Percentiles rank a stretch among this genome's conserved stretches.
Evolutionary conservation across 345 rosid species (phyloP).

Genomic region (Crucihimalaya himalaica): DNA sequence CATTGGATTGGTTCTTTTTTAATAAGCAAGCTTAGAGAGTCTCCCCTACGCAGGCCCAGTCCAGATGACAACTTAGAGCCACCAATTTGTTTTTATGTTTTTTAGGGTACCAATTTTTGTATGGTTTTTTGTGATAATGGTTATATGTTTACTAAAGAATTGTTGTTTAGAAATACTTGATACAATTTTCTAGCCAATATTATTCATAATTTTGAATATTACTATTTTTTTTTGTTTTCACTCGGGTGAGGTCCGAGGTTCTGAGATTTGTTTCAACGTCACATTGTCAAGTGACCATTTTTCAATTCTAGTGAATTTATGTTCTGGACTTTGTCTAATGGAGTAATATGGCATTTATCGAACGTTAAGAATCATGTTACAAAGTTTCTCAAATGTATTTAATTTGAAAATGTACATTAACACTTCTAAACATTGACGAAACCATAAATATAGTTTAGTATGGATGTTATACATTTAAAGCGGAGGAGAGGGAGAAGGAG

Average conservation of each 20-base stretch:
- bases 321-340: background rate
- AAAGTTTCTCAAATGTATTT: background rate
- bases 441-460: background rate
- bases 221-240: too few species aligned
- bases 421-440: background rate
- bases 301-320: background rate
- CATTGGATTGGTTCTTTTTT: background rate
- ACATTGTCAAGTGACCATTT: too few species aligned
- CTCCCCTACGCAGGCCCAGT: background rate
- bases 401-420: background rate
- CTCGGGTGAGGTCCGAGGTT: too few species aligned
- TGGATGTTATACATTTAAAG: background rate
- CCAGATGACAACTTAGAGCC: background rate
- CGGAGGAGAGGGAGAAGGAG: constrained; percentile 11
- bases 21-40: background rate
- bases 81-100: background rate
- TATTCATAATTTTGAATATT: too few species aligned
- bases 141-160: too few species aligned
- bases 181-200: too few species aligned
- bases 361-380: background rate
- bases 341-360: background rate
- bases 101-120: background rate
- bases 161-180: too few species aligned
- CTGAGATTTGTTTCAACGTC: too few species aligned
- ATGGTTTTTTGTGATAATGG: background rate